phyloP scores from a whole-genome alignment of 768 basidiomycete genomes.

The Trametes cinnabarina region DNA sequence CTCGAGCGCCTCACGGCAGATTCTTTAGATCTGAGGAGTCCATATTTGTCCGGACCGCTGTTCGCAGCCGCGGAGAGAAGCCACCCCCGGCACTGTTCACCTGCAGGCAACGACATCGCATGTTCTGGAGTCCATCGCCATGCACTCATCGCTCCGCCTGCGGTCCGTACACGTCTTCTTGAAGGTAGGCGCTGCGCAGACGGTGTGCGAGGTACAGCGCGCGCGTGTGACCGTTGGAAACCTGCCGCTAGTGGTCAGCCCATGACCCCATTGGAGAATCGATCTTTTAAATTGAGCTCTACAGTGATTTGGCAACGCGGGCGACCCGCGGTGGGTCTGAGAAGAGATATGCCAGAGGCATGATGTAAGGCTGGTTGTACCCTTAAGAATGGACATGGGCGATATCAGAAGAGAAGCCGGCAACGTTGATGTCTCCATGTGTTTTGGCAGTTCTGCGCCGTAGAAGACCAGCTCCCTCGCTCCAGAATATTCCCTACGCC shows the following conservation, averaged over 20 bases:
- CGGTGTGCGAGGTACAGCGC: background rate
- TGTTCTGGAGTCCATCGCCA: background rate
- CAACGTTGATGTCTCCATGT: background rate
- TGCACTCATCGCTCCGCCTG: background rate
- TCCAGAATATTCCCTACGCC: background rate
- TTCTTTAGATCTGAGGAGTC: background rate
- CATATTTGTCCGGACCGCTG: background rate
- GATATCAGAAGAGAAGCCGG: background rate
- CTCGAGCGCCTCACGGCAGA: background rate
- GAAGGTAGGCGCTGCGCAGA: background rate
- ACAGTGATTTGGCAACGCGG: background rate
- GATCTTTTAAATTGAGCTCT: background rate
- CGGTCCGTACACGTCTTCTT: background rate
- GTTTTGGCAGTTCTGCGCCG: background rate
- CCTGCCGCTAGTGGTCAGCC: no score
- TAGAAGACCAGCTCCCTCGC: background rate
- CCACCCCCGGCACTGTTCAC: background rate
- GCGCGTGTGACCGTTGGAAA: background rate
- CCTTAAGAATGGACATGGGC: background rate
- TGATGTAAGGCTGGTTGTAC: background rate
- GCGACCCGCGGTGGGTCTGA: background rate
- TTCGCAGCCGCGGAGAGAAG: background rate
- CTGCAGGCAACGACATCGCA: background rate
- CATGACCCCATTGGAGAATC: no score
- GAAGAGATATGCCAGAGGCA: background rate